Conservation (phyloP, 371 early-diverging fungal species). For the Basidiobolus meristosporus region DNA sequence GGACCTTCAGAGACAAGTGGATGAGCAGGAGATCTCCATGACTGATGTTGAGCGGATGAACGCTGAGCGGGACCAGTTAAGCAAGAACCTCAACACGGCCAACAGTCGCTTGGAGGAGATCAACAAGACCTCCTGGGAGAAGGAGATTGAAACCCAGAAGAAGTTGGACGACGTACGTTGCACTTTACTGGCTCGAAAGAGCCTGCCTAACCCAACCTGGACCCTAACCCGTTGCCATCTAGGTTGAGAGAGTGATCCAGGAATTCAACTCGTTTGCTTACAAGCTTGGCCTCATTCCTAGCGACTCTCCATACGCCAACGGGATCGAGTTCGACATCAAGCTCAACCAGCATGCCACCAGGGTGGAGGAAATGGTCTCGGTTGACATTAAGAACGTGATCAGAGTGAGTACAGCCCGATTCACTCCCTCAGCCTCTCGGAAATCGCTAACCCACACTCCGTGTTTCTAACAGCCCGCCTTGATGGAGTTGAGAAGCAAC, state of each 20-base stretch:
- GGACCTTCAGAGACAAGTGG: slow-evolving; percentile 2
- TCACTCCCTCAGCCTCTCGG: no score
- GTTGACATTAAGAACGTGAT: background rate
- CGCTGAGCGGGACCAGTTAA: slow-evolving; percentile 3
- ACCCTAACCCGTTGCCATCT: no score
- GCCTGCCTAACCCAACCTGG: no score
- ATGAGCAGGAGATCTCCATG: slow-evolving; percentile 4
- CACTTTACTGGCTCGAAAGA: no score
- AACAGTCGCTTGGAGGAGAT: background rate
- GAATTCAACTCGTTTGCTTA: no score
- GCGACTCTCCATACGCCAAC: background rate
- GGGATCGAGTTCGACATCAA: background rate
- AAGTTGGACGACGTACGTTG: background rate
- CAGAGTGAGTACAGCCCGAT: background rate
- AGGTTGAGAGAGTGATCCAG: no score
- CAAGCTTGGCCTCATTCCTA: background rate
- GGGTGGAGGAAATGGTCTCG: background rate
- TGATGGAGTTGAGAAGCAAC: background rate
- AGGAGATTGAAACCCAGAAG: background rate
- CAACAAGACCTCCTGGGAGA: background rate
- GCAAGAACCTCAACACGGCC: background rate
- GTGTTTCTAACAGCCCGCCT: background rate
- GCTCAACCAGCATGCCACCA: background rate
- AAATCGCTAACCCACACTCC: no score
- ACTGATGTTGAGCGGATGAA: slow-evolving; percentile 6